Base-by-base conservation (phyloP, 2,329 filamentous ascomycete species). In the Hymenoscyphus fraxineus region DNA sequence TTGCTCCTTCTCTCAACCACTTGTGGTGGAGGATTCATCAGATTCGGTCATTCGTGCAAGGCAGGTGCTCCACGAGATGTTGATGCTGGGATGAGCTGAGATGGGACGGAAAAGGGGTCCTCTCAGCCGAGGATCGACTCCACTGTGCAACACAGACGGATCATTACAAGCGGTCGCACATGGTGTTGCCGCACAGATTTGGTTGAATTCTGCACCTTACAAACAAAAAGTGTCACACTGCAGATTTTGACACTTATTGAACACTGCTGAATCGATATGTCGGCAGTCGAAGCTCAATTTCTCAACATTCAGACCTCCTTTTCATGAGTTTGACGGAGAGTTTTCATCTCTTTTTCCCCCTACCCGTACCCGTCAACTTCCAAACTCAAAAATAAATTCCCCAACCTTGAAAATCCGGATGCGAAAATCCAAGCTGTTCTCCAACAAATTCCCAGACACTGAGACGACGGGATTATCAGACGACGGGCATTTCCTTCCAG, bases 61-160 rank as follows among this genome's bases (percentile, higher is more conserved):
- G 47, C 47, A 54, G n/a, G 44, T 27, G 47, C 47, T 54, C 47
- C 47, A 27, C 19, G 47, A 54, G 47, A 54, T 27, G 47, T 12
- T 54, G 47, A 35, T 35, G 35, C 35, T 35, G 9, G 6, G 35
- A 35, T 35, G 35, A 7, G 6, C 5, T 6, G 35, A 22, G 47
- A 54, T 54, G n/a, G n/a, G 47, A 54, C 22, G 47, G 9, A 54
- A 54, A 54, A 54, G 47, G 47, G 47, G 47, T 19, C 47, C 22
- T 54, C 19, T 54, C 47, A 54, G 19, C 47, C 47, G 47, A 54
- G 47, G 47, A 54, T 27, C 47, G 13, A 27, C 47, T 22, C 19
- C 12, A 19, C 41, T 35, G 35, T 35, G 7, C 35, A 35, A 35
- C 35, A 35, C 35, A 35, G 35, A 35, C 35, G 35, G 2, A 35